Base-by-base conservation (phyloP, 1,284 basidiomycete genomes). In the Rhizoctonia solani region DNA sequence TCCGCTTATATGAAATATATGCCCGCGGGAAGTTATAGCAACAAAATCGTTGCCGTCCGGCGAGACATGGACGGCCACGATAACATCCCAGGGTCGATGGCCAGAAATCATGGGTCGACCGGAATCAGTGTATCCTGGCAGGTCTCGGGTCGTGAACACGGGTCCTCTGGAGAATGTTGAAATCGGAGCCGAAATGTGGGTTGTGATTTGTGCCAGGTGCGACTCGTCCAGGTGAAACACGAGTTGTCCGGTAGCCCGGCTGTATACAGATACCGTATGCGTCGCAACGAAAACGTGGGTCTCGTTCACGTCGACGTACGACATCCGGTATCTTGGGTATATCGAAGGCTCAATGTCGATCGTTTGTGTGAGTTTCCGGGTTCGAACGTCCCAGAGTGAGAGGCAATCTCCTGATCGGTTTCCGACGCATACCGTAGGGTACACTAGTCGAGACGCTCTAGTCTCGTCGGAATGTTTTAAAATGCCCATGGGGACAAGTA, bases 31-130 rank as follows among this genome's bases (percentile, higher is more conserved):
- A 13, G 59, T 65, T 8, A 42, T 29, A 29, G 49, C 59, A 53
- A 65, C 49, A 53, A 65, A 65, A 32, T 65, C 49, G 8, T 65
- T 49, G 25, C 59, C 59, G 25, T 47, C 27, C 6, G 59, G 59
- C 19, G 59, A 65, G n/a, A 65, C 59, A 29, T 53, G 59, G 14
- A 65, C 37, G 2, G 49, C 59, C 37, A 53, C 34, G 16, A 53
- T 37, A n/a, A 53, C 41, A 37, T 65, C 49, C 21, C 34, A 30
- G 30, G 47, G 14, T 3, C 23, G 32, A 4, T 37, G 27, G 30
- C 3, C 25, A 23, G 11, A 8, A 23, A 34, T n/a, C 13, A 11
- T 23, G 13, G 6, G 4, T 5, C 16, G 50, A n/a, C 32, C 13
- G 8, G 25, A 32, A 3, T 11, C 6, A 23, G 23, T 23, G 9